phyloP scores from a whole-genome alignment of 257 asterid genomes.

The Salvia splendens region DNA sequence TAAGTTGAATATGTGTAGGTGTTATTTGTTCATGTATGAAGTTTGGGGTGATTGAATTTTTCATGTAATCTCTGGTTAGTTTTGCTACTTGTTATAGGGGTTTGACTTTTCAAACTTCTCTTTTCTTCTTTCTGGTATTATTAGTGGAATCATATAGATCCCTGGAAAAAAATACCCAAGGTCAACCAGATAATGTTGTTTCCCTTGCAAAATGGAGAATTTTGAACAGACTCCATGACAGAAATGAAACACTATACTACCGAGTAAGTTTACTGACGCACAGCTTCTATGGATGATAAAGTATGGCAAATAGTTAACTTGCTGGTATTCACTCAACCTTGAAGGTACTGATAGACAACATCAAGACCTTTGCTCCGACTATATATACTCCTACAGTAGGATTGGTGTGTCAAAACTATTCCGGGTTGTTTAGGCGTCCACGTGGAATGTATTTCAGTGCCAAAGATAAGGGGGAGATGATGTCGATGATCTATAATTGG shows the following conservation, averaged over 20 bases:
- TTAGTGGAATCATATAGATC: conserved; percentile 94
- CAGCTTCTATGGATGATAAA: conserved; percentile 17
- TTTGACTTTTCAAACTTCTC: conserved; percentile 27
- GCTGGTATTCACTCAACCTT: conserved; percentile 28
- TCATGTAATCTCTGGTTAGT: conserved; percentile 13
- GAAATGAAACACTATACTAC: conserved; percentile 97
- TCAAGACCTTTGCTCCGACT: conserved; percentile 85
- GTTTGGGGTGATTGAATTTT: conserved; percentile 7
- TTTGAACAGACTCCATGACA: conserved; percentile 92
- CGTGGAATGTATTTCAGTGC: conserved; percentile 99
- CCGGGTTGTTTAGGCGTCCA: conserved; percentile 95
- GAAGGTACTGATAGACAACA: conserved; percentile 92
- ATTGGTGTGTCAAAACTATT: conserved; percentile 96
- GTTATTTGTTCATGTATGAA: conserved; percentile 2
- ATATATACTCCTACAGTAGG: conserved; percentile 99
- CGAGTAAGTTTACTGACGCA: conserved; percentile 58
- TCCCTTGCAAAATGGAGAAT: conserved; percentile 97
- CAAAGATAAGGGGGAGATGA: conserved; percentile 99
- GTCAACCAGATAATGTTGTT: conserved; percentile 58
- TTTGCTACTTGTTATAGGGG: not conserved
- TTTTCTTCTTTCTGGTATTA: conserved; percentile 36
- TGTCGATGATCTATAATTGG: conserved; percentile 99
- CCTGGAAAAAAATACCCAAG: conserved; percentile 86
- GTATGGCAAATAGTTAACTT: conserved; percentile 26
- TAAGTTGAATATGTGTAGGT: not conserved